Conservation (phyloP, 192 early-diverging fungal genomes). For the Coemansia sp. region DNA sequence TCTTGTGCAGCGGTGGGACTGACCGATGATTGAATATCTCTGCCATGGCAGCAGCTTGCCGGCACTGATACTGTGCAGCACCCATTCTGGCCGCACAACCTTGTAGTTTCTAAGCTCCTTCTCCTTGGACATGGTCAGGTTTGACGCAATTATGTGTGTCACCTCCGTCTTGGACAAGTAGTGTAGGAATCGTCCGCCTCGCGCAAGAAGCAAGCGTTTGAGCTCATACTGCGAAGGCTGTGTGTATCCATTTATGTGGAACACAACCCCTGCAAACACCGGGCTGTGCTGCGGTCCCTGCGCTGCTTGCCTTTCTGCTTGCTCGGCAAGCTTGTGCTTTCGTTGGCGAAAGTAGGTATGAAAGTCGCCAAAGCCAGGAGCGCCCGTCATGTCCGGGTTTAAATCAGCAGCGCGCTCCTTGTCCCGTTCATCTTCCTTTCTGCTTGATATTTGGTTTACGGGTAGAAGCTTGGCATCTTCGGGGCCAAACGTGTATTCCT, state of each 20-base stretch:
- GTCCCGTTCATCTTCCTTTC: background rate
- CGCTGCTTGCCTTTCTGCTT: conserved; percentile 24
- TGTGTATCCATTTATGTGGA: conserved; percentile 77
- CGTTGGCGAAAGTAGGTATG: conserved; percentile 40
- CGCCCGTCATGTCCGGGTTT: background rate
- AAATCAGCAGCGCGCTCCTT: background rate
- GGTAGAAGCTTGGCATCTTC: conserved; percentile 4
- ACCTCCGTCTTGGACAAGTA: conserved; percentile 62
- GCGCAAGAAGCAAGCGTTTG: conserved; percentile 57
- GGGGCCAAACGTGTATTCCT: conserved; percentile 5
- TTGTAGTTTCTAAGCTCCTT: conserved; percentile 67
- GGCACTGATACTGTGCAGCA: conserved; percentile 68
- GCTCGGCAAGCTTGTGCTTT: conserved; percentile 48
- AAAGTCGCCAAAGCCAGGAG: conserved; percentile 37
- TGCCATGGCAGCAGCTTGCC: conserved; percentile 69
- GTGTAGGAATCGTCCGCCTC: conserved; percentile 59
- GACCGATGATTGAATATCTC: conserved; percentile 42
- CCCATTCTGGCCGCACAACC: conserved; percentile 75
- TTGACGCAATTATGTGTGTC: conserved; percentile 71
- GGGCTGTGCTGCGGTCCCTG: conserved; percentile 16
- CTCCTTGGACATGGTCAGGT: conserved; percentile 66
- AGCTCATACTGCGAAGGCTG: conserved; percentile 59
- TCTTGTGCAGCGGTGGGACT: background rate
- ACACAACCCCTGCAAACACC: conserved; percentile 44
- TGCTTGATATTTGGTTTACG: background rate